A percentile compares a stretch with the other conserved stretches of the same genome.
Conservation (phyloP, 2,329 filamentous ascomycete species). For the Colletotrichum incanum region DNA sequence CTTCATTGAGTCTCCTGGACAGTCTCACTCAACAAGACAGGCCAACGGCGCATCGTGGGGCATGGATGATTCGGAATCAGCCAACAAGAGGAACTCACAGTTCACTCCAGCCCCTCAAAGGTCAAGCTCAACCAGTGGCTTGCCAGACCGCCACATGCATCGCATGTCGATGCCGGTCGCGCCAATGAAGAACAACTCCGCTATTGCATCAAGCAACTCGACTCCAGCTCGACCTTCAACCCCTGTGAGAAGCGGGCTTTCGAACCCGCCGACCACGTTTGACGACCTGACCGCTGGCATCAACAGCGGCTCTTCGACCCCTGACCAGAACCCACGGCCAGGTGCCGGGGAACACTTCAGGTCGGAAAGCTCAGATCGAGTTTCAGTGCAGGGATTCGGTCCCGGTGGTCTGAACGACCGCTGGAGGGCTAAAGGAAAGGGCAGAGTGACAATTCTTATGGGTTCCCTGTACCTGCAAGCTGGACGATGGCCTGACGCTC, state of each 20-base stretch:
- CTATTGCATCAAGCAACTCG: slow-evolving; percentile 61
- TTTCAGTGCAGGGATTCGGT: slow-evolving; percentile 80
- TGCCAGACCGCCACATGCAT: slow-evolving; percentile 72
- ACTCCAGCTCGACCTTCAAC: slow-evolving; percentile 67
- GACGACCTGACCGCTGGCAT: slow-evolving; percentile 61
- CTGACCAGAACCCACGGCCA: slow-evolving; percentile 59
- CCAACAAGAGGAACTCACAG: slow-evolving; percentile 70
- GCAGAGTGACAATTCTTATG: slow-evolving; percentile 83
- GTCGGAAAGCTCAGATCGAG: slow-evolving; percentile 69
- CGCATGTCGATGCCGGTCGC: slow-evolving; percentile 89
- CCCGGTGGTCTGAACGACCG: slow-evolving; percentile 81
- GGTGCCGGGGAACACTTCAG: slow-evolving; percentile 62
- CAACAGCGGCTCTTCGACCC: slow-evolving; percentile 56
- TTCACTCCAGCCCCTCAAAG: slow-evolving; percentile 64
- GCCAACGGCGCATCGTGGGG: slow-evolving; percentile 61
- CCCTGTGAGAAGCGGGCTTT: slow-evolving; percentile 64
- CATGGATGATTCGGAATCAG: slow-evolving; percentile 56
- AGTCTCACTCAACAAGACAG: slow-evolving; percentile 58
- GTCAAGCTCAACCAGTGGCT: slow-evolving; percentile 68
- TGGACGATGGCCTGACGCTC: slow-evolving; percentile 90
- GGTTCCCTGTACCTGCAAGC: slow-evolving; percentile 91
- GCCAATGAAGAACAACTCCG: slow-evolving; percentile 61
- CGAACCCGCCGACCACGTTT: slow-evolving; percentile 65
- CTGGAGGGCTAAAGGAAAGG: slow-evolving; percentile 85
- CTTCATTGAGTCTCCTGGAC: slow-evolving; percentile 83